Evolutionary conservation across 164 flowering plant species (phyloP).

Genomic region (Malania oleifera): DNA sequence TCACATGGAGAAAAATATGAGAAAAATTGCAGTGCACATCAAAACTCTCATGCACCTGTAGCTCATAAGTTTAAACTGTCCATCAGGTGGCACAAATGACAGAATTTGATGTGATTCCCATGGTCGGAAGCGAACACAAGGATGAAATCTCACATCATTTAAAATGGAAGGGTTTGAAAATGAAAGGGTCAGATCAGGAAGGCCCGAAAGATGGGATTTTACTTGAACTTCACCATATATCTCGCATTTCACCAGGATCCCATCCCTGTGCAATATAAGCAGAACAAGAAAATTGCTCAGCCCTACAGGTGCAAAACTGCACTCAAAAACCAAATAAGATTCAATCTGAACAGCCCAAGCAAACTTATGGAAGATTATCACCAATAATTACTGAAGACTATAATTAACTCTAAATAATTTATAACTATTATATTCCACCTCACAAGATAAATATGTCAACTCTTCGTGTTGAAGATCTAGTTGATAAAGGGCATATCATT

Average conservation of each 20-base stretch:
- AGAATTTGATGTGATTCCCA: slow-evolving; percentile 93
- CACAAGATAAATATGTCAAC: background rate
- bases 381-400: too few species aligned
- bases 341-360: background rate
- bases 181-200: slow-evolving; percentile 93
- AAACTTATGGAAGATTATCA: too few species aligned
- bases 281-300: slow-evolving; percentile 4
- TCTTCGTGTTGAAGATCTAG: too few species aligned
- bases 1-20: background rate
- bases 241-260: slow-evolving; percentile 81
- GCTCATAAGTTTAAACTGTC: slow-evolving; percentile 92
- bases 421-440: too few species aligned
- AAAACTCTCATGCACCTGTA: slow-evolving; percentile 73
- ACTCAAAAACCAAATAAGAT: background rate
- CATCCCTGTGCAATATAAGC: slow-evolving; percentile 55
- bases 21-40: too few species aligned
- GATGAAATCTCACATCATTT: slow-evolving; percentile 93
- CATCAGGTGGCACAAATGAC: slow-evolving; percentile 98
- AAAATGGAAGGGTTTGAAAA: slow-evolving; percentile 83
- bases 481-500: background rate
- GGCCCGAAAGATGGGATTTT: slow-evolving; percentile 80
- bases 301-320: slow-evolving; percentile 1
- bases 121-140: slow-evolving; percentile 93
- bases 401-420: too few species aligned
- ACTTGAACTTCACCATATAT: slow-evolving; percentile 91